These are phyloP conservation scores for Magnolia officinalis DNA, from an alignment of 164 flowering plant genomes.

Conservation along the genomic window DNA sequence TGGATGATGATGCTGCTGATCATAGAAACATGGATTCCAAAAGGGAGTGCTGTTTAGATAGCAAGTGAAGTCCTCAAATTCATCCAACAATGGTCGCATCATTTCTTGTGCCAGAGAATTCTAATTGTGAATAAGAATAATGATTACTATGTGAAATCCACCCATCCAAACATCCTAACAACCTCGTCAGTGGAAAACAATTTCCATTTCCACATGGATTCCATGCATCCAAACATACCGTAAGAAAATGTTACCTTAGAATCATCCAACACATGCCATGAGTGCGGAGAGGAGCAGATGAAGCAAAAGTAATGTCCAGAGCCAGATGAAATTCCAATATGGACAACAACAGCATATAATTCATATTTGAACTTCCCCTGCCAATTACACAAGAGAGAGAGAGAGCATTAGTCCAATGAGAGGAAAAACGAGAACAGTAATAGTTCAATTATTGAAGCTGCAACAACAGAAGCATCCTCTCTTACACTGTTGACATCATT, in stretches of 20 bases:
- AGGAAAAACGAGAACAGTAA: background rate
- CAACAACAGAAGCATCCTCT: slow-evolving; percentile 1
- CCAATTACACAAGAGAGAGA: background rate
- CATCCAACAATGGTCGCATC: no score
- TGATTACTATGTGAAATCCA: no score
- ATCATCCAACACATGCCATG: slow-evolving; percentile 81
- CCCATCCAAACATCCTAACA: no score
- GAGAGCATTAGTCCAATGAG: background rate
- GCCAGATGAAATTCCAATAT: slow-evolving; percentile 45
- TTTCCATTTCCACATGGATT: no score
- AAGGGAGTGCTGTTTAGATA: no score
- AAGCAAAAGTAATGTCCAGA: slow-evolving; percentile 84
- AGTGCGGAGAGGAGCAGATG: slow-evolving; percentile 56
- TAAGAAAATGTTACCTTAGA: slow-evolving; percentile 44
- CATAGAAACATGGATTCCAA: no score
- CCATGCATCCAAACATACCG: no score
- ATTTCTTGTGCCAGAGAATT: no score
- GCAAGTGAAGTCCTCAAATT: no score
- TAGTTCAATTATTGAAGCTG: background rate
- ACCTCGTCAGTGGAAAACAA: no score
- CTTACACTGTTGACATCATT: slow-evolving; percentile 41
- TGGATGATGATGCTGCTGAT: no score
- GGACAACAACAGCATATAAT: slow-evolving; percentile 83
- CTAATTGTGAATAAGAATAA: no score
- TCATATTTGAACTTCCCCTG: slow-evolving; percentile 62